Conservation (phyloP, 176 grass and related monocot genomes). For the Metroxylon sagu region DNA sequence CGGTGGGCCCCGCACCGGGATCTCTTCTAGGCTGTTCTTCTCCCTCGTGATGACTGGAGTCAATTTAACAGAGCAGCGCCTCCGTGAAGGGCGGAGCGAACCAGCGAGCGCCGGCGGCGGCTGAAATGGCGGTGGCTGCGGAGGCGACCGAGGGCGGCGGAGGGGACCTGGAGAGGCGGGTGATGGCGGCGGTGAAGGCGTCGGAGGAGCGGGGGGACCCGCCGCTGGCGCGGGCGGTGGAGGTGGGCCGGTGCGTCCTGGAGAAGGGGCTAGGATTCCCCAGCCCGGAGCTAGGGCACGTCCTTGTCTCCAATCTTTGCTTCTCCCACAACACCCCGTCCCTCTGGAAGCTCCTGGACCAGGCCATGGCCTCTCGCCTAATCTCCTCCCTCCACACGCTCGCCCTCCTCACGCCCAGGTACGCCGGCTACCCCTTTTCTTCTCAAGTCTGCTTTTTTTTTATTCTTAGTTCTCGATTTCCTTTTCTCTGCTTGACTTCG, state of each 20-base stretch:
- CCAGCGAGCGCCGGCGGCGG: slow-evolving; percentile 2
- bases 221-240: slow-evolving; percentile 20
- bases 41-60: too few relatives aligned
- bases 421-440: not conserved
- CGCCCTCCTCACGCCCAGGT: slow-evolving; percentile 83
- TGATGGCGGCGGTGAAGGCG: slow-evolving; percentile 70
- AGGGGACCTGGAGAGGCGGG: slow-evolving; percentile 50
- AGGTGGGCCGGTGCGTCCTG: slow-evolving; percentile 53
- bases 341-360: slow-evolving; percentile 94
- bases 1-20: too few relatives aligned
- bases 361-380: slow-evolving; percentile 60
- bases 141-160: not conserved
- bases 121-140: slow-evolving; percentile 4
- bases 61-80: slow-evolving; percentile 1
- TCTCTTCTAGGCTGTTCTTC: too few relatives aligned
- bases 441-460: not conserved
- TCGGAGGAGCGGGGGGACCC: slow-evolving; percentile 39
- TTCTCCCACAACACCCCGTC: slow-evolving; percentile 75
- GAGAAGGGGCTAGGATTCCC: slow-evolving; percentile 41
- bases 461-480: not conserved
- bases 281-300: slow-evolving; percentile 55
- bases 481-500: too few relatives aligned
- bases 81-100: slow-evolving; percentile 2
- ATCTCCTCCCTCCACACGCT: slow-evolving; percentile 70
- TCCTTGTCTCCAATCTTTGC: slow-evolving; percentile 91